A percentile compares a stretch with the other conserved stretches of the same genome.
Evolutionary conservation across 768 basidiomycete genomes (phyloP).

Genomic region (Hygrocybe punicea): DNA sequence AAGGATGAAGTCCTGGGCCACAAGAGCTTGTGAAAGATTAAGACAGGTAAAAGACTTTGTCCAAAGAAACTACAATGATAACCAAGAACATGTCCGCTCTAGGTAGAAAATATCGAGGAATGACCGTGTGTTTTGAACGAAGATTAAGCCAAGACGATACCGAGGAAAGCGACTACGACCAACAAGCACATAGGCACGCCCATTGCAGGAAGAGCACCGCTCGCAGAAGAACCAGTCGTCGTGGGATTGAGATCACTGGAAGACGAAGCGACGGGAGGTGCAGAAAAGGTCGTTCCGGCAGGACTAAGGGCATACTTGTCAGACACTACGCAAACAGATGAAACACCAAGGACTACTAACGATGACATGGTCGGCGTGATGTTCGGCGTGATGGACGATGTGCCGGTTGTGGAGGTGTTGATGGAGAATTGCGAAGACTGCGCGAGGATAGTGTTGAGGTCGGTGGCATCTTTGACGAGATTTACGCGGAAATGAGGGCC

Average conservation of each 20-base stretch:
- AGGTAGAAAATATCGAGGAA: background rate
- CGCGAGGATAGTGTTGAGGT: conserved; percentile 57
- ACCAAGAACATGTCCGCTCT: background rate
- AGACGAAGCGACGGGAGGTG: background rate
- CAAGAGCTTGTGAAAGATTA: too few relatives aligned
- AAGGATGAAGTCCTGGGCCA: background rate
- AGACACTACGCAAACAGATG: background rate
- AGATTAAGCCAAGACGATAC: background rate
- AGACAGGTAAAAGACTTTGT: too few relatives aligned
- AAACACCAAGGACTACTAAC: background rate
- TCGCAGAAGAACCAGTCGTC: background rate
- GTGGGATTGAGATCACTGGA: background rate
- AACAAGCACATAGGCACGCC: background rate
- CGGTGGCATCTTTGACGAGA: conserved; percentile 49
- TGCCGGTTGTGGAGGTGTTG: conserved; percentile 14
- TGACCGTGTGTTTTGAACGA: background rate
- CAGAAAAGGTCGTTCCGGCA: background rate
- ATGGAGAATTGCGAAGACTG: conserved; percentile 65
- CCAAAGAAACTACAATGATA: background rate
- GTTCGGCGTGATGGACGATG: conserved; percentile 13
- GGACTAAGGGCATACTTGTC: background rate
- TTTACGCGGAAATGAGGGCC: conserved; percentile 69
- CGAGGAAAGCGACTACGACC: background rate
- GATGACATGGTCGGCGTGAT: background rate
- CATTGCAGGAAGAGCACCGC: background rate